phyloP scores from a whole-genome alignment of 2,329 filamentous ascomycete genomes.

The Trichoderma sp. region DNA sequence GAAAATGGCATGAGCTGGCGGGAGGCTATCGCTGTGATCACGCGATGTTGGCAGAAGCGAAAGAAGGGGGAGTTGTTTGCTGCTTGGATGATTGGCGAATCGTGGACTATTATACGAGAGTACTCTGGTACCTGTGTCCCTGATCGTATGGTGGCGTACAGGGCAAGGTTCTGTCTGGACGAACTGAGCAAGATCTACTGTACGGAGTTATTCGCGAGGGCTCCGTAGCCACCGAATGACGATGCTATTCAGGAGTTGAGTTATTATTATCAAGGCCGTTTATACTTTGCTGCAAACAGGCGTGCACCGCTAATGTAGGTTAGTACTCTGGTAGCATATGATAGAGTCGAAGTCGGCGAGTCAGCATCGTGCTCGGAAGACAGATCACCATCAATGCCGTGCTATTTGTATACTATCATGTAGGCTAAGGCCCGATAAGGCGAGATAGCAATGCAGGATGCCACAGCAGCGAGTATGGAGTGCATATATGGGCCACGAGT shows the following conservation, averaged over 20 bases:
- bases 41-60: conserved; percentile 6
- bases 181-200: not conserved
- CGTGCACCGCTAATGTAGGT: not conserved
- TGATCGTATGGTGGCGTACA: not conserved
- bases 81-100: not conserved
- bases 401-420: not conserved
- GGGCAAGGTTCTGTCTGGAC: not conserved
- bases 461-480: not conserved
- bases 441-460: not conserved
- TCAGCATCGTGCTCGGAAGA: not conserved
- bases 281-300: not conserved
- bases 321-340: not conserved
- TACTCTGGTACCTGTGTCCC: not conserved
- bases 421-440: not conserved
- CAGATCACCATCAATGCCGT: not conserved
- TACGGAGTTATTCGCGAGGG: not conserved
- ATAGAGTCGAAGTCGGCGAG: not conserved
- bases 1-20: conserved; percentile 7
- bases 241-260: not conserved
- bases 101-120: not conserved
- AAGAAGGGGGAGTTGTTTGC: not conserved
- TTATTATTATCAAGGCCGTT: not conserved
- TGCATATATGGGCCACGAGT: not conserved
- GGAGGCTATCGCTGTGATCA: not conserved
- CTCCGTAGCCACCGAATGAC: not conserved